Evolutionary conservation across 2,329 filamentous ascomycete species (phyloP), one percentile per base, ranked within the genome.

Genomic region (Alternaria postmessia): DNA sequence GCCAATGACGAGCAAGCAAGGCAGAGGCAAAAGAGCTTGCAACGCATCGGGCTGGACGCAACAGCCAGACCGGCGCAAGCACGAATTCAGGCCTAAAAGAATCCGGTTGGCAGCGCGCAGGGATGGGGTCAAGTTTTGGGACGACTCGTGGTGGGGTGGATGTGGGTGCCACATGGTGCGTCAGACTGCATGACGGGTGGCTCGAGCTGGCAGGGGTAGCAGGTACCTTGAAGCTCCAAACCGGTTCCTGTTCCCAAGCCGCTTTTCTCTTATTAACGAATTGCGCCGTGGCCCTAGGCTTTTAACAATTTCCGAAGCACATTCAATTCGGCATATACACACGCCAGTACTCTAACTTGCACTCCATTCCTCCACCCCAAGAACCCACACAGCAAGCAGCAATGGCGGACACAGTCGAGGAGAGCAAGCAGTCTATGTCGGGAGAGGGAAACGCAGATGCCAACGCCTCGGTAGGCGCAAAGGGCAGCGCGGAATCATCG

Each of bases 391-490:
- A 59, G 65, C 26, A 61, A 65, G 14, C 67, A 76, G 75, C 57
- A 61, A 78, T 78, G 76, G 75, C 76, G 65, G 76, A 78, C 62
- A 78, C 75, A 24, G 70, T 73, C 60, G 76, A 78, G 59, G 76
- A 78, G 64, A 75, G 64, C 61, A 78, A 77, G 73, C 67, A 74
- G 48, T 77, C 76, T 55, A 46, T 77, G 53, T 60, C 72, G 41
- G 76, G 75, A 71, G 74, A 78, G 70, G 76, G 76, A 63, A 70
- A 78, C 65, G 76, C 76, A 49, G 69, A 77, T 64, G 75, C 71
- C 67, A 73, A 72, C 62, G 76, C 75, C 51, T 76, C 73, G 22
- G 43, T 76, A 47, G 75, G 76, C 65, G 76, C 65, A 66, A 76
- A 74, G 63, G 76, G 74, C 59, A 75, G 62, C 60, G 75, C 74